Conservation (phyloP, 2,329 filamentous ascomycete species). For the Seiridium unicorne region DNA sequence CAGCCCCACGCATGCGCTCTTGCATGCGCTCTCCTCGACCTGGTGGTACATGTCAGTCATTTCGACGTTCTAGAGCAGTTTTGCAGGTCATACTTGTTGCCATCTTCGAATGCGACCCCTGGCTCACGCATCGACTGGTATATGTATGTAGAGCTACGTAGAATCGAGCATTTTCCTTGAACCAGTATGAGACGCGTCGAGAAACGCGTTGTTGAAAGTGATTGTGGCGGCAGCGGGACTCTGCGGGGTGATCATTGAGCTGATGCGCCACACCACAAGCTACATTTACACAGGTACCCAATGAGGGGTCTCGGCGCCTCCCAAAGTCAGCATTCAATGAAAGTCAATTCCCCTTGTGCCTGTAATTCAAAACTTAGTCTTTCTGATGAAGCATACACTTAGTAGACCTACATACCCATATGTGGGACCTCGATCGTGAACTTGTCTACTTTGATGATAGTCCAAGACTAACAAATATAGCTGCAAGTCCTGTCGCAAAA, state of each 20-base stretch:
- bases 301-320: too few species aligned
- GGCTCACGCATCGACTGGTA: neutral
- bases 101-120: constrained; percentile 19
- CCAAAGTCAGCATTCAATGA: too few species aligned
- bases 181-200: neutral
- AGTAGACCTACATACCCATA: too few species aligned
- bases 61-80: neutral
- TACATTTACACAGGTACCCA: too few species aligned
- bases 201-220: neutral
- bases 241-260: neutral
- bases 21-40: constrained; percentile 62
- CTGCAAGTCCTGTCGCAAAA: too few species aligned
- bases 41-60: constrained; percentile 27
- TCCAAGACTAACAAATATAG: too few species aligned
- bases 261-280: neutral
- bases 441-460: too few species aligned
- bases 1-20: constrained; percentile 63
- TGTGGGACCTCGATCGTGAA: too few species aligned
- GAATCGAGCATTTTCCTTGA: neutral
- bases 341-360: too few species aligned
- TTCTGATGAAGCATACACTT: too few species aligned
- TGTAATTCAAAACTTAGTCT: too few species aligned
- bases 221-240: neutral
- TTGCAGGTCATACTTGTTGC: constrained; percentile 28
- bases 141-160: neutral